These are phyloP conservation scores for Mycena capillaripes DNA, from an alignment of 768 basidiomycete genomes.

Conservation along the genomic window DNA sequence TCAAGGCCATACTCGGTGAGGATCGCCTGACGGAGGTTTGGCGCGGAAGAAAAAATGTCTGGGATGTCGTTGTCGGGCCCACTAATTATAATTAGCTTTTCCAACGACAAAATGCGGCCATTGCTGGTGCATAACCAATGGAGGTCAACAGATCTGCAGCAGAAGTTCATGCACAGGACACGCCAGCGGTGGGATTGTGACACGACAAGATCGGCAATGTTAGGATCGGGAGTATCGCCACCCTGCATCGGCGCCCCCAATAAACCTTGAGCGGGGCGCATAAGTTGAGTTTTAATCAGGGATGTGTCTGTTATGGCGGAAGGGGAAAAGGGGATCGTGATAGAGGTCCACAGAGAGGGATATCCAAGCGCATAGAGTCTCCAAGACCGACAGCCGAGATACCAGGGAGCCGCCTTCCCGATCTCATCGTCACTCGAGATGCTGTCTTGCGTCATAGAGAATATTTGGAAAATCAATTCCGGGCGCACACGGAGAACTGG, in stretches of 20 bases:
- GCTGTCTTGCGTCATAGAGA: neutral
- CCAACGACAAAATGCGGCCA: no score
- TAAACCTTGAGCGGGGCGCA: neutral
- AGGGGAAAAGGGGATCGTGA: neutral
- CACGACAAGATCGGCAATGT: neutral
- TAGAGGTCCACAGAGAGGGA: neutral
- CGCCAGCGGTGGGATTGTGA: no score
- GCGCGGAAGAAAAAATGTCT: neutral
- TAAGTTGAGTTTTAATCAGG: neutral
- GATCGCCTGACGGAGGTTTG: neutral
- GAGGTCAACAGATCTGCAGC: no score
- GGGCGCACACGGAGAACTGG: neutral
- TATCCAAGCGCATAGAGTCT: neutral
- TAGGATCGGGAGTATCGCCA: neutral
- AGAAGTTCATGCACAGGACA: no score
- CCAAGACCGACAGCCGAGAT: neutral
- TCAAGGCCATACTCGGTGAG: neutral
- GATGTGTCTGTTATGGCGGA: neutral
- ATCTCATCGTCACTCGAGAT: no score
- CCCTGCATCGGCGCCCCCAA: neutral
- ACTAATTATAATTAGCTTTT: no score
- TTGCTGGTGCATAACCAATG: no score
- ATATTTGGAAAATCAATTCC: neutral
- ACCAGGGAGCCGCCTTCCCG: neutral
- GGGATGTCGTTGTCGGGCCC: no score